These are phyloP conservation scores for Cercospora zeae-maydis DNA, from an alignment of 2,329 filamentous ascomycete species.

Conservation along the genomic window DNA sequence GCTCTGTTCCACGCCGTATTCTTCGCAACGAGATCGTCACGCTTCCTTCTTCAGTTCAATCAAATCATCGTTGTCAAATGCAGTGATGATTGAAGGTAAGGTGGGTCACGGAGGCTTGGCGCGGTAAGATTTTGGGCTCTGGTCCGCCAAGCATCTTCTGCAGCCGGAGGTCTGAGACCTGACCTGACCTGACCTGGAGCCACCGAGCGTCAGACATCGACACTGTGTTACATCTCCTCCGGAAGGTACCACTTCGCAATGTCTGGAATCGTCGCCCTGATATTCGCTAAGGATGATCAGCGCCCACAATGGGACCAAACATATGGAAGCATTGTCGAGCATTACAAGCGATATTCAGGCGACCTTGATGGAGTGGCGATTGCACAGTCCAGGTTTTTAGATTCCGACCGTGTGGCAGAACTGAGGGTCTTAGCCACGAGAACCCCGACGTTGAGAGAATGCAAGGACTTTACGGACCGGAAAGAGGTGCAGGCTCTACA, in stretches of 20 bases:
- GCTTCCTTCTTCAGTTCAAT: neutral
- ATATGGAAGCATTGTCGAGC: constrained; percentile 6
- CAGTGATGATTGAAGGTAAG: neutral
- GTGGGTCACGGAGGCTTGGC: neutral
- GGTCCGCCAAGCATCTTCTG: neutral
- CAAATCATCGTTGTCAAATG: neutral
- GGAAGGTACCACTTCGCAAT: neutral
- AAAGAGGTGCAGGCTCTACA: constrained; percentile 7
- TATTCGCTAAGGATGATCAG: constrained; percentile 12
- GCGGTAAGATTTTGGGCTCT: neutral
- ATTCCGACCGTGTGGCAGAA: constrained; percentile 13
- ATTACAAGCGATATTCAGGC: constrained; percentile 1
- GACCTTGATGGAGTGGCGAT: constrained; percentile 9
- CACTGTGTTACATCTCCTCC: neutral
- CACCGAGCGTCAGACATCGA: neutral
- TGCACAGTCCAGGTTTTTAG: constrained; percentile 5
- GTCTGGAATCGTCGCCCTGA: constrained; percentile 14
- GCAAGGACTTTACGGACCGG: constrained; percentile 19
- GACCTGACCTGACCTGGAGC: neutral
- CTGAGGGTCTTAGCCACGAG: neutral
- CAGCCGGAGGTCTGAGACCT: neutral
- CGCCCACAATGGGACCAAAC: constrained; percentile 13
- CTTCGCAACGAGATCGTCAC: neutral
- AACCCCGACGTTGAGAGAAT: constrained; percentile 5
- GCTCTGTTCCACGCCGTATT: neutral